Evolutionary conservation across 2,329 filamentous ascomycete genomes (phyloP).

Genomic region (Incumbomyces lentus): DNA sequence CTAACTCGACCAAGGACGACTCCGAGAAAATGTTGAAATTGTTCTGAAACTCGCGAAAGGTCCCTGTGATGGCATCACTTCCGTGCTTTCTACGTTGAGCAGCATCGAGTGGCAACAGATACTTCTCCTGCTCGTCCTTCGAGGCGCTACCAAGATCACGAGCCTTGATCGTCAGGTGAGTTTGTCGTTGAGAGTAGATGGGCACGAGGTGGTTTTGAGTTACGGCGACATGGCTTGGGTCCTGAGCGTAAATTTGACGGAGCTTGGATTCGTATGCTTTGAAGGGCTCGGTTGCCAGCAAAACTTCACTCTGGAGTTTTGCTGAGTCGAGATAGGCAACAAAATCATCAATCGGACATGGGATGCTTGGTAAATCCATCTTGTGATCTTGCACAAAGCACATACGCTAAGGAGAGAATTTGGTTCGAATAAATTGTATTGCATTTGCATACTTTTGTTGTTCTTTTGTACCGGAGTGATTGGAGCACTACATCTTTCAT

Average conservation of each 20-base stretch:
- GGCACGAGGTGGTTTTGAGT: conserved; percentile 26
- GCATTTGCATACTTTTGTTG: neutral
- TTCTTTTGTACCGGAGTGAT: neutral
- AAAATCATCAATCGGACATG: conserved; percentile 9
- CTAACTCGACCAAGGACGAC: conserved; percentile 60
- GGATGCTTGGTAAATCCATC: conserved; percentile 1
- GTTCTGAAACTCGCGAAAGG: conserved; percentile 59
- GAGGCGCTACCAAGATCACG: conserved; percentile 25
- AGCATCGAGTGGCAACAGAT: conserved; percentile 25
- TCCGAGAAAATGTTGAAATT: conserved; percentile 80
- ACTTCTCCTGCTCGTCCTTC: conserved; percentile 24
- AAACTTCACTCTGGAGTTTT: conserved; percentile 21
- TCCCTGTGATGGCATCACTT: conserved; percentile 56
- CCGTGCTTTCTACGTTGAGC: conserved; percentile 53
- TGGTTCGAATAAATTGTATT: neutral
- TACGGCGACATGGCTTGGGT: conserved; percentile 25
- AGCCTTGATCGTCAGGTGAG: conserved; percentile 24
- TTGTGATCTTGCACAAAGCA: neutral
- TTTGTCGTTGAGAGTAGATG: conserved; percentile 24
- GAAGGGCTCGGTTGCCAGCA: conserved; percentile 26
- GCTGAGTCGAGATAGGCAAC: conserved; percentile 16
- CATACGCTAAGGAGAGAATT: neutral
- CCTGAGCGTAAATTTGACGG: conserved; percentile 30
- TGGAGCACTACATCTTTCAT: neutral
- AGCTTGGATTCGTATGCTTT: conserved; percentile 28